Base-by-base conservation (phyloP, 2,329 filamentous ascomycete genomes). In the Pochonia chlamydosporia region DNA sequence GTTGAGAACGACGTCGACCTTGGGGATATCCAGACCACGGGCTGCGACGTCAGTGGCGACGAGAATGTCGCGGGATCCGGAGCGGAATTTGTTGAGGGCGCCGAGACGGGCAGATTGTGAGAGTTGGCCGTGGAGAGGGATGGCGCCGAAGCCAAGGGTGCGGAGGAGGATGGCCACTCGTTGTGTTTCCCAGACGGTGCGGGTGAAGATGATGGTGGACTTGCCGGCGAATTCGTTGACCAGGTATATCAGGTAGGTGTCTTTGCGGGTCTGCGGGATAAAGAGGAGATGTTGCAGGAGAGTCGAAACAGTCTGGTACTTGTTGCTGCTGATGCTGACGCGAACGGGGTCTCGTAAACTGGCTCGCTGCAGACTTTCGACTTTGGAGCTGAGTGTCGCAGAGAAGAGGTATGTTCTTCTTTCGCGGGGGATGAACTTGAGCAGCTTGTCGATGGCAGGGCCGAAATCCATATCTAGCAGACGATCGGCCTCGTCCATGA, bases 31-130 rank as follows among this genome's bases (percentile, higher is more conserved):
- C 6, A 96, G 75, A 75, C 91, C 92, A 63, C 91, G 84, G 1
- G 91, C 88, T 1, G 91, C 91, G n/a, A 96, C 89, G 63, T 96
- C 91, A 0, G 91, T 96, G 10, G 90, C 90, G 3, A 96, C 87
- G 4, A 99, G 79, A 33, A 99, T 92, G 54, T 95, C 82, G 36
- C 90, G 78, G n/a, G 78, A 81, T 7, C 84, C 82, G 3, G 85
- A 75, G 46, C 86, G 84, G 75, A 99, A 97, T 64, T 97, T 97
- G 63, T 87, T 88, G 8, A 99, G 74, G 0, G 93, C 88, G 6
- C 89, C 91, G 1, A 97, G 72, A 55, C 93, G 89, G 14, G 88
- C 79, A 2, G 87, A 88, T 64, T 99, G 93, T 1, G 84, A 90
- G 43, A 99, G 79, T 62, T 96, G 89, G 8, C 92, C 93, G 67